Base-by-base conservation (phyloP, 495 filamentous ascomycete species). In the Daldinia concentrica region DNA sequence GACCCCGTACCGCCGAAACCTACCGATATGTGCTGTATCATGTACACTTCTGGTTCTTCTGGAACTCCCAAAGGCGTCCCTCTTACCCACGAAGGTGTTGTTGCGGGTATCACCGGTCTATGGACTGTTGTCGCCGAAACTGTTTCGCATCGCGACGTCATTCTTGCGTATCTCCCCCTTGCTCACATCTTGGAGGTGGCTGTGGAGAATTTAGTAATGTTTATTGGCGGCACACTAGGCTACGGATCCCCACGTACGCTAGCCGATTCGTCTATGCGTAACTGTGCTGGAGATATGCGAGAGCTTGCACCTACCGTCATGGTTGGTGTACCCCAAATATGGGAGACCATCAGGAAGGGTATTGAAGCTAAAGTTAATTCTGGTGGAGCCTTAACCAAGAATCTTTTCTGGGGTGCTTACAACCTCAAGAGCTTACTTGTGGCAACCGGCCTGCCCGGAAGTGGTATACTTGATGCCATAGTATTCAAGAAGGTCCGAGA, bases 31-130 rank as follows among this genome's bases (percentile, higher is more conserved):
- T 88, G 92, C 72, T 97, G 94, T 52, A 93, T 98, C 80, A 98
- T 97, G 84, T 98, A 98, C 82, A 98, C 94, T 14, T 95, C 92
- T 6, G 94, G 94, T 19, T 97, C 93, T 14, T 97, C 94, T 0
- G 94, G 94, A 2, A 84, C 89, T 32, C 94, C 94, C 5, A 98
- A 98, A 79, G 94, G 94, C 63, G 94, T 97, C 4, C 86, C 91
- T 19, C 82, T 97, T 64, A 90, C 89, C 2, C 94, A 98, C 76
- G 84, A 83, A 63, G 90, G 89, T 59, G 89, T 94, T 17, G 87
- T 97, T 4, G 86, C 92, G 0, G 92, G 89, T 36, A 78, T 85
- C 12, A 78, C 82, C 1, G 83, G 83, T 14, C 74, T 86, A 17
- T 76, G 79, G 65, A 68, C 75, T 32, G 75, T 80, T 32, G 70